These are phyloP conservation scores for Arabidopsis hybrid DNA, from an alignment of 441 rosid genomes.

Conservation along the genomic window DNA sequence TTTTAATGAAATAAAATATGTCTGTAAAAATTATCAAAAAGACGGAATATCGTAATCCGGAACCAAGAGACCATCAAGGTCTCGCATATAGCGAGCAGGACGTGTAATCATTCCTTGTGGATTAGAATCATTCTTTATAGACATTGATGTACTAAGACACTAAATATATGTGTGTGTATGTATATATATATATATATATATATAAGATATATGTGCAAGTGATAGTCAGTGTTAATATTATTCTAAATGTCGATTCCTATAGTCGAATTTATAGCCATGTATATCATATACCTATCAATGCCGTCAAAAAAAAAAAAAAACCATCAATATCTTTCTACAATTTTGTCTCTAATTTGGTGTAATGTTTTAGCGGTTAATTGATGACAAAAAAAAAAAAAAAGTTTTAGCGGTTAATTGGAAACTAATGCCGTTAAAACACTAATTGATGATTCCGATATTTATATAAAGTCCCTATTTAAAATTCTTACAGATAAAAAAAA, in stretches of 20 bases:
- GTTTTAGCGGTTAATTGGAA: background rate
- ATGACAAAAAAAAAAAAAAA: too few species aligned
- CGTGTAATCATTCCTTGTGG: conserved; percentile 13
- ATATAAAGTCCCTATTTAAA: background rate
- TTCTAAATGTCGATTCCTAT: conserved; percentile 31
- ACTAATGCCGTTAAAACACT: background rate
- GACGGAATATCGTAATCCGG: conserved; percentile 12
- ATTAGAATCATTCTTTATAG: conserved; percentile 27
- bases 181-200: too few species aligned
- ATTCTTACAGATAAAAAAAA: background rate
- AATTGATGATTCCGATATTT: background rate
- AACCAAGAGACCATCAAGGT: conserved; percentile 35
- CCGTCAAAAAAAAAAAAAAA: background rate
- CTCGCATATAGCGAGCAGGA: conserved; percentile 33
- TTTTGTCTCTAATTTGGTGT: conserved; percentile 4
- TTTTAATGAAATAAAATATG: background rate
- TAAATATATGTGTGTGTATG: too few species aligned
- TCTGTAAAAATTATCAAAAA: conserved; percentile 2
- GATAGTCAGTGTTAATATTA: conserved; percentile 23
- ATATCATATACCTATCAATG: conserved; percentile 10
- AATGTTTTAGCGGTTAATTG: too few species aligned
- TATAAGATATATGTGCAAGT: background rate
- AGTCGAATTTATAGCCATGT: conserved; percentile 31
- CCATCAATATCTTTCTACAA: background rate
- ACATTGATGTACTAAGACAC: conserved; percentile 9